Conservation (phyloP, 2,329 filamentous ascomycete genomes). For the Chaetomiaceae sp. region DNA sequence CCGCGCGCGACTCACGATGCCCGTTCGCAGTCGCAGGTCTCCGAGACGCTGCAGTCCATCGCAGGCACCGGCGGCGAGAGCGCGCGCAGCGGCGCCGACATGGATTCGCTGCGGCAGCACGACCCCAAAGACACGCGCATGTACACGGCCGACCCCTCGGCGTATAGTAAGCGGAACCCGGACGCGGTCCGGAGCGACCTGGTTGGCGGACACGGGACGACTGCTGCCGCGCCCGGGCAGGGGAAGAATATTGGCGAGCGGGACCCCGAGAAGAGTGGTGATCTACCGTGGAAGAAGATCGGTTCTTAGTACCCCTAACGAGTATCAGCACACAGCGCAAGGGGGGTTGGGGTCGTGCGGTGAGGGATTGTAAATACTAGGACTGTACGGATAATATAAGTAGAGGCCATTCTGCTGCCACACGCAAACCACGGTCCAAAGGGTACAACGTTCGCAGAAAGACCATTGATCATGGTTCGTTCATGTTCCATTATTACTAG, state of each 20-base stretch:
- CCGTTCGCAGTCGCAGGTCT: not conserved
- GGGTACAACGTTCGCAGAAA: too few relatives aligned
- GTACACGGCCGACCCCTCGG: not conserved
- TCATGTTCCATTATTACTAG: not conserved
- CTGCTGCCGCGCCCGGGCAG: not conserved
- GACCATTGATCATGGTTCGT: not conserved
- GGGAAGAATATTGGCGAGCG: slow-evolving; percentile 7
- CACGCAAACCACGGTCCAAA: too few relatives aligned
- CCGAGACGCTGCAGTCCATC: slow-evolving; percentile 18
- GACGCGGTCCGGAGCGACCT: slow-evolving; percentile 28
- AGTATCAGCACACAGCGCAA: too few relatives aligned
- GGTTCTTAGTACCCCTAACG: not conserved
- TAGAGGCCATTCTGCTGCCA: too few relatives aligned
- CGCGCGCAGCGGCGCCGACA: slow-evolving; percentile 5
- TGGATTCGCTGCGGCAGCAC: not conserved
- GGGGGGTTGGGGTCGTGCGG: too few relatives aligned
- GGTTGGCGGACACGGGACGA: not conserved
- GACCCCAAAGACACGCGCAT: slow-evolving; percentile 20
- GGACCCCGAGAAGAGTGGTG: not conserved
- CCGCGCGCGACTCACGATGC: not conserved
- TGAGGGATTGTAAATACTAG: too few relatives aligned
- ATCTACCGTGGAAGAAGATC: slow-evolving; percentile 3
- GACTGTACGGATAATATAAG: too few relatives aligned
- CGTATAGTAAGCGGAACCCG: slow-evolving; percentile 18
- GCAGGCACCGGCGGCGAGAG: slow-evolving; percentile 17